Conservation (phyloP, 768 basidiomycete genomes). For the Termitomyces sp. region DNA sequence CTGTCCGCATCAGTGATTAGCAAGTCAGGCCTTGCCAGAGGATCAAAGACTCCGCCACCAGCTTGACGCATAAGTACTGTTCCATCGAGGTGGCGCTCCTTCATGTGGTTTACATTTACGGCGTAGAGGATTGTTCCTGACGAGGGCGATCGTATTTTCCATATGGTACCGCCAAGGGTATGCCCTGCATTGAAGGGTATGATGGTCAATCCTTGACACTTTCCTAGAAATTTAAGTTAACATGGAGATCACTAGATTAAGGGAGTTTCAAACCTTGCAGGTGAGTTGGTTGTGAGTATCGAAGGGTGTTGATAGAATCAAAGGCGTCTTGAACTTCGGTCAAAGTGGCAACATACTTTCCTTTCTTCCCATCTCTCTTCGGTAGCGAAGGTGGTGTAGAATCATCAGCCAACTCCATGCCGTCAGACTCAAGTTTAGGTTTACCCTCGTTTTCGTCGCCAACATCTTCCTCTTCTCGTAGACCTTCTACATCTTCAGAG, state of each 20-base stretch:
- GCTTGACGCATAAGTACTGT: conserved; percentile 79
- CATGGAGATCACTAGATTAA: background rate
- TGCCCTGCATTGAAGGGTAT: conserved; percentile 96
- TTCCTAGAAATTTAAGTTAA: conserved; percentile 47
- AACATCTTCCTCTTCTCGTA: conserved; percentile 72
- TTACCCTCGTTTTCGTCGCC: conserved; percentile 35
- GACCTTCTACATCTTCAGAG: conserved; percentile 81
- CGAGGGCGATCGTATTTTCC: conserved; percentile 98
- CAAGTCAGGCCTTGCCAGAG: conserved; percentile 84
- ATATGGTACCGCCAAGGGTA: conserved; percentile 93
- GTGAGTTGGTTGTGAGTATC: conserved; percentile 95
- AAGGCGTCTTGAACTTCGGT: conserved; percentile 93
- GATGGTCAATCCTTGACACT: conserved; percentile 90
- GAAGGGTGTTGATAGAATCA: conserved; percentile 84
- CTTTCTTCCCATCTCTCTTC: conserved; percentile 29
- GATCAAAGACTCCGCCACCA: conserved; percentile 80
- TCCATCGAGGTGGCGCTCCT: conserved; percentile 92
- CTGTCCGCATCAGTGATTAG: conserved; percentile 92
- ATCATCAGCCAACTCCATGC: conserved; percentile 24
- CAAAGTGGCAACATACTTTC: conserved; percentile 70
- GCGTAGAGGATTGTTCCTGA: conserved; percentile 95
- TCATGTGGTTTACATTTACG: conserved; percentile 93
- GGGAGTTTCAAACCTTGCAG: too few species aligned
- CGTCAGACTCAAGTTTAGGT: conserved; percentile 18
- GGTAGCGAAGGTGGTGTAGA: conserved; percentile 22